Evolutionary conservation across 148 eudicot genomes (phyloP).

Genomic region (Persicaria tinctoria): DNA sequence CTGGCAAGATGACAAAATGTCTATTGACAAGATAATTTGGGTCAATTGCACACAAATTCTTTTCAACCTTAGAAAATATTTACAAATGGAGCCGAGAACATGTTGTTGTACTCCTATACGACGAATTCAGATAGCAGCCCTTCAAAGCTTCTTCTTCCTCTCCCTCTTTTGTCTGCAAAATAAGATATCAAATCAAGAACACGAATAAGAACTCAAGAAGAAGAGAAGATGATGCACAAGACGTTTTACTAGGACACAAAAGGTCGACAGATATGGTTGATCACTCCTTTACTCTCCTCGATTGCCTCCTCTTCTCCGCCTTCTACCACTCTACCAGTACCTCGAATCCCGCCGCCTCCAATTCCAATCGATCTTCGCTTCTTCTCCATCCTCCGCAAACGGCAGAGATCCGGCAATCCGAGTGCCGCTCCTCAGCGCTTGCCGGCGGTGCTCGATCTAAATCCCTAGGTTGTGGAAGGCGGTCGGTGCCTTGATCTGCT

Average conservation of each 20-base stretch:
- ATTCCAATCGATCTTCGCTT: slow-evolving; percentile 10
- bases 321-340: slow-evolving; percentile 32
- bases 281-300: slow-evolving; percentile 35
- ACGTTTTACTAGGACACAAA: slow-evolving; percentile 51
- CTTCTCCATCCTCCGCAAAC: background rate
- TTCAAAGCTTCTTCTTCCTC: background rate
- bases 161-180: background rate
- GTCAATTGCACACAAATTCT: too few species aligned
- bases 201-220: background rate
- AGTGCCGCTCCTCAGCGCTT: background rate
- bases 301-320: slow-evolving; percentile 33
- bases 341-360: slow-evolving; percentile 39
- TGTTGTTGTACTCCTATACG: background rate
- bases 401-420: background rate
- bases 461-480: slow-evolving; percentile 19
- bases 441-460: background rate
- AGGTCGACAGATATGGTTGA: slow-evolving; percentile 30
- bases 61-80: too few species aligned
- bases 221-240: slow-evolving; percentile 50
- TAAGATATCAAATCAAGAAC: background rate
- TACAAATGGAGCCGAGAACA: too few species aligned
- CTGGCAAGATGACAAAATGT: too few species aligned
- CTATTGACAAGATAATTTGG: too few species aligned
- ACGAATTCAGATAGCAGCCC: background rate
- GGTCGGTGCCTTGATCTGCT: slow-evolving; percentile 27